Percentiles rank a stretch among this genome's conserved stretches.
Conservation (phyloP, 176 grass and related monocot species). For the Aegilops bicornis region DNA sequence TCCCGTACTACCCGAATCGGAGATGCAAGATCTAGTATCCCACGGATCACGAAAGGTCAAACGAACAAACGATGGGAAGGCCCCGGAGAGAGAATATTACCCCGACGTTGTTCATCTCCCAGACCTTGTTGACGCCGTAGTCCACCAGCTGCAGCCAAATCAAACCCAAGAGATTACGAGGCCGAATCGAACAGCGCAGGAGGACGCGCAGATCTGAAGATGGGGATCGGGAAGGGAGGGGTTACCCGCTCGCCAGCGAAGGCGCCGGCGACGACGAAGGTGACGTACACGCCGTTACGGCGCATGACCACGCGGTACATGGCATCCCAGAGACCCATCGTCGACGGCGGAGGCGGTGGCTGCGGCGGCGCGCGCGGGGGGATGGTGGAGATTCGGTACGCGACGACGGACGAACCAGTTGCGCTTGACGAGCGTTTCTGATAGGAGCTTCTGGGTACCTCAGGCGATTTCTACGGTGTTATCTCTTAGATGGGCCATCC, state of each 20-base stretch:
- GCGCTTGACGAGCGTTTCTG: neutral
- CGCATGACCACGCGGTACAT: slow-evolving; percentile 85
- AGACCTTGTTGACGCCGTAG: slow-evolving; percentile 74
- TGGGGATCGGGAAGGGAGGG: neutral
- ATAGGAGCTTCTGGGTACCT: neutral
- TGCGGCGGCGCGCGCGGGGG: neutral
- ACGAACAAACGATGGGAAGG: neutral
- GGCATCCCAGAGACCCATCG: slow-evolving; percentile 61
- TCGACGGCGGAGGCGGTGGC: neutral
- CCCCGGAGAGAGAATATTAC: slow-evolving; percentile 25
- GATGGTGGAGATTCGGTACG: neutral
- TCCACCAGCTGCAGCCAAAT: slow-evolving; percentile 62
- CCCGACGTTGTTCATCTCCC: slow-evolving; percentile 79
- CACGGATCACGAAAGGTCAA: neutral
- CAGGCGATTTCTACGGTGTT: neutral
- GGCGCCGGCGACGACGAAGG: slow-evolving; percentile 84
- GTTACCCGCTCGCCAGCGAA: slow-evolving; percentile 79
- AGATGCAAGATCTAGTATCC: slow-evolving; percentile 2
- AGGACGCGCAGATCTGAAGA: slow-evolving; percentile 18
- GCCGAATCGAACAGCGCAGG: neutral
- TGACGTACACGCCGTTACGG: slow-evolving; percentile 89
- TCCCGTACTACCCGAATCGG: neutral
- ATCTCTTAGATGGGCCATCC: neutral
- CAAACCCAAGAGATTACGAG: neutral
- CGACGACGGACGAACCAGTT: neutral